Evolutionary conservation across 345 rosid genomes (phyloP), one percentile per base, ranked within the genome.

Genomic region (Sisymbrium irio): DNA sequence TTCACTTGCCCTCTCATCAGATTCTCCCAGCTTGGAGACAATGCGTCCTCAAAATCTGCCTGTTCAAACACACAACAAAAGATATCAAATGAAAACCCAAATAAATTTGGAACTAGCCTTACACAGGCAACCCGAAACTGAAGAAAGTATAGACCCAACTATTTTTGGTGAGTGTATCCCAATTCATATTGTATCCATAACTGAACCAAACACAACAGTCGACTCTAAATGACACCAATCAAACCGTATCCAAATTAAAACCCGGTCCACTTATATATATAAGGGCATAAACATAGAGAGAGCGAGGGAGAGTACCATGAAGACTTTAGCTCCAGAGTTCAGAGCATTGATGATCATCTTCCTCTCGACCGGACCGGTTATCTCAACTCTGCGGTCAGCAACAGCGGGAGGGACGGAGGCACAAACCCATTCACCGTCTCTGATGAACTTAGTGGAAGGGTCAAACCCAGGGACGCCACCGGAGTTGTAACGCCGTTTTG

Each of bases 281-380:
- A 59, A 67, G 41, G n/a, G 32, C 10, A 9, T 39, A 18, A 54
- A 35, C 17, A 63, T 5, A 20, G 2, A 67, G 13, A 57, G 47
- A 40, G 28, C 2, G 39, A 49, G 40, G 3, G 18, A 64, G 12
- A 60, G 62, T 5, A 89, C 97, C 97, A 90, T 95, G 81, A 95
- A 95, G 69, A 95, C 97, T 85, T 90, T 88, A 68, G 97, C 97
- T 6, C 93, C 96, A 12, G 97, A 90, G 77, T 95, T 95, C 62
- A 95, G 91, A 19, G 99, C 99, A 64, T 95, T 95, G 75, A 92
- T 92, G 85, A 95, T 75, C 97, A 95, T 95, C 79, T 95, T 95
- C 83, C 99, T 81, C 84, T 89, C 97, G 1, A 83, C 92, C 0
- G 97, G 97, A 12, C 97, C 99, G 0, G 92, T 95, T 35, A 95